Conservation (phyloP, 345 rosid species). For the Populus deltoides region DNA sequence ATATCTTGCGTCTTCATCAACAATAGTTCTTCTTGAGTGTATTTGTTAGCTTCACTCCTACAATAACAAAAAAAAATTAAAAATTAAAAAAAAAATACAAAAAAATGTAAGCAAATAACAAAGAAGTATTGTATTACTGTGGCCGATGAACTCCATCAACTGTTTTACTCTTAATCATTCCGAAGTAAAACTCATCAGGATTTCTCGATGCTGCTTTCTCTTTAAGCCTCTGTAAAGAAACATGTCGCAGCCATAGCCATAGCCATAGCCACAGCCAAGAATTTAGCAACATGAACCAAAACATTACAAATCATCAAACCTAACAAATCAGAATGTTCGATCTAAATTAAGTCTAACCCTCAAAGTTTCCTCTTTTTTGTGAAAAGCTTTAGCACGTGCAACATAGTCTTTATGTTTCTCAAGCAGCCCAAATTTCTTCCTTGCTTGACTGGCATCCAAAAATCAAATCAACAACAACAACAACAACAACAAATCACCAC, state of each 20-base stretch:
- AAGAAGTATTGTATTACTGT: constrained; percentile 40
- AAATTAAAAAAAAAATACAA: not conserved
- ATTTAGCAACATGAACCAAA: not conserved
- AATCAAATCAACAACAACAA: not conserved
- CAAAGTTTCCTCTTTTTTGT: constrained; percentile 61
- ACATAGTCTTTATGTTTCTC: constrained; percentile 95
- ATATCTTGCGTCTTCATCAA: constrained; percentile 89
- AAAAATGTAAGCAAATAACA: not conserved
- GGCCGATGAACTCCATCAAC: constrained; percentile 57
- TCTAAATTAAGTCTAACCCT: constrained; percentile 27
- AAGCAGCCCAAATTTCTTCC: constrained; percentile 73
- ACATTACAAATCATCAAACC: not conserved
- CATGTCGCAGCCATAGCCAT: not conserved
- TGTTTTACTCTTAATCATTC: constrained; percentile 69
- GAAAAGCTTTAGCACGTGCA: constrained; percentile 65
- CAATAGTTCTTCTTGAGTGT: constrained; percentile 74
- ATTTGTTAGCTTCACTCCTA: constrained; percentile 70
- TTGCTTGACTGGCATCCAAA: constrained; percentile 41
- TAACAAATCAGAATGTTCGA: not conserved
- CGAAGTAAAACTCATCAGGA: constrained; percentile 78
- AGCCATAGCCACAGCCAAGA: not conserved
- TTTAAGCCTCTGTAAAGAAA: constrained; percentile 51
- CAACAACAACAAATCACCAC: not conserved
- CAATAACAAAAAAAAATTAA: not conserved
- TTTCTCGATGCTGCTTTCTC: constrained; percentile 84